Evolutionary conservation across 2,329 filamentous ascomycete genomes (phyloP), one percentile per base, ranked within the genome.

Genomic region (Laburnicola sp.): DNA sequence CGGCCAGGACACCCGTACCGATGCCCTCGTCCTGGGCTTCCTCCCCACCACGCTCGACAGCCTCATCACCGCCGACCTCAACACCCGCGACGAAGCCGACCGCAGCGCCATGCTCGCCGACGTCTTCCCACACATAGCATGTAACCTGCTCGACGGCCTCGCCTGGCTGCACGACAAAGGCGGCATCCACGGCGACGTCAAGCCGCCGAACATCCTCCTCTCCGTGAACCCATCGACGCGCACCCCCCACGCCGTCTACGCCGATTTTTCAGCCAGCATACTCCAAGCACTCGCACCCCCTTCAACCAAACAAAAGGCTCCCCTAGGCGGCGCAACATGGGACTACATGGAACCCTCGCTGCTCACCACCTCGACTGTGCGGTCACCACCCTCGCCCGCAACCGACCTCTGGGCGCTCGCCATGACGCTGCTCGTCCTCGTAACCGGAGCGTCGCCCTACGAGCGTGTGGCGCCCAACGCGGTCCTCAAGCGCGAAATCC

Each of bases 171-270:
- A 76, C 40, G 50, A 61, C 6, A 66, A 70, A 25, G 66, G 65
- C 22, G 71, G 76, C 42, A 67, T 76, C 2, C 68, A 71, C 53
- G 76, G 74, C 4, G 77, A 80, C 50, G 73, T 79, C 63, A 80
- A 80, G 60, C 76, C 77, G 1, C 70, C 69, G 2, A 80, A 80
- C 59, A 71, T 80, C 38, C 69, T 80, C 31, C 59, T 76, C 44
- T 60, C 57, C 54, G 47, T 54, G 2, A 34, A 50, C 2, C 34
- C 58, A 3, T 28, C 48, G 32, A 16, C 53, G 11, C 31, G 46
- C 21, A 26, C 34, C 16, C 56, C 60, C 1, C 31, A 53, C 31
- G 65, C 70, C 49, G 68, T 71, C 27, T 77, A 69, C 57, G 72
- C 76, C 11, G 76, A 78, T 60, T 78, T 78, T 59, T 77, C 75